Evolutionary conservation across 495 filamentous ascomycete genomes (phyloP).

Genomic region (Achaetomiella virescens): DNA sequence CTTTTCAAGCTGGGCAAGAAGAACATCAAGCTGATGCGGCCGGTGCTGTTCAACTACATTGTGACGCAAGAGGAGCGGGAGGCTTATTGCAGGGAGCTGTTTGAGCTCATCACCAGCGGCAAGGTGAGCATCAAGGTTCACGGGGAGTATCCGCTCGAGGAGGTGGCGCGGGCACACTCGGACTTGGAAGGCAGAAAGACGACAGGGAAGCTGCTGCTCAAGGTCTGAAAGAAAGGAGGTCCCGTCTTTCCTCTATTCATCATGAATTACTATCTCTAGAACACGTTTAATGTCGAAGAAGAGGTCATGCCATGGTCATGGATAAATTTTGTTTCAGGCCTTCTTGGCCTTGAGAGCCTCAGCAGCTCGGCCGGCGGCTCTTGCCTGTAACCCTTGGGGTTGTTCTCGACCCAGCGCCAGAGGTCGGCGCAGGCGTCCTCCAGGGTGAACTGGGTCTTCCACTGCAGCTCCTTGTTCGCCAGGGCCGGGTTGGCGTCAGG

Average conservation of each 20-base stretch:
- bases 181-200: slow-evolving; percentile 81
- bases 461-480: slow-evolving; percentile 81
- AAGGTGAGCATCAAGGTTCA: slow-evolving; percentile 72
- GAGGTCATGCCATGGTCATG: not conserved
- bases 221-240: slow-evolving; percentile 16
- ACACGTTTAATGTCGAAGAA: not conserved
- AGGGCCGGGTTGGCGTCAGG: slow-evolving; percentile 83
- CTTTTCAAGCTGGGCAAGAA: slow-evolving; percentile 65
- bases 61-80: slow-evolving; percentile 70
- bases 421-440: slow-evolving; percentile 91
- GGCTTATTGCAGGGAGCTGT: slow-evolving; percentile 65
- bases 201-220: slow-evolving; percentile 69
- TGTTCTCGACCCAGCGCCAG: slow-evolving; percentile 93
- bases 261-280: slow-evolving; percentile 6
- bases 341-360: slow-evolving; percentile 51
- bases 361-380: slow-evolving; percentile 78
- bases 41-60: slow-evolving; percentile 69
- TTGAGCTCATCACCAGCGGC: slow-evolving; percentile 59
- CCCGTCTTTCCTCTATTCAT: not conserved
- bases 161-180: slow-evolving; percentile 66
- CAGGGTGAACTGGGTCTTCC: slow-evolving; percentile 85
- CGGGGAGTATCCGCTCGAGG: slow-evolving; percentile 72
- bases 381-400: slow-evolving; percentile 91
- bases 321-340: slow-evolving; percentile 14
- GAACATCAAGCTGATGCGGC: slow-evolving; percentile 73